phyloP scores from a whole-genome alignment of 495 filamentous ascomycete genomes.

The Halenospora varia region DNA sequence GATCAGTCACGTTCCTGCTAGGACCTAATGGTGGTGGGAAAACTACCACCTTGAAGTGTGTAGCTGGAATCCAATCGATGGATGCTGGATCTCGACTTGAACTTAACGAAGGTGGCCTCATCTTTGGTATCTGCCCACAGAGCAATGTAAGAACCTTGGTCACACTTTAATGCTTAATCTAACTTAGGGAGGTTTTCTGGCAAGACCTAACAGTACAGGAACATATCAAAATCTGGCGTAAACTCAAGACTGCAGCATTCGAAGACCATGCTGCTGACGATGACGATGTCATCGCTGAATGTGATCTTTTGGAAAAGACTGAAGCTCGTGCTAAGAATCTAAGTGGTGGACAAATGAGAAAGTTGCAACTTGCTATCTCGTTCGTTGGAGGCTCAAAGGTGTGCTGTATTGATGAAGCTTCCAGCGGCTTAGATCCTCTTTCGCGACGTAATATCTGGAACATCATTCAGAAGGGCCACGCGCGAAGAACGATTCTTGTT shows the following conservation, averaged over 20 bases:
- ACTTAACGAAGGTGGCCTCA: conserved; percentile 50
- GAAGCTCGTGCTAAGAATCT: conserved; percentile 54
- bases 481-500: conserved; percentile 24
- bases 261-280: conserved; percentile 57
- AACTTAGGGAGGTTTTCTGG: conserved; percentile 56
- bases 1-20: conserved; percentile 72
- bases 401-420: conserved; percentile 65
- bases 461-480: conserved; percentile 40
- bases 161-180: conserved; percentile 25
- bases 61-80: conserved; percentile 52
- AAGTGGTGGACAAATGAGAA: conserved; percentile 71
- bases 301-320: conserved; percentile 54
- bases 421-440: conserved; percentile 33
- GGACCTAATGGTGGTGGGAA: conserved; percentile 90
- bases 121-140: conserved; percentile 76
- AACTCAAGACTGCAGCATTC: conserved; percentile 45
- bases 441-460: conserved; percentile 46
- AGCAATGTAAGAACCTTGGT: conserved; percentile 43
- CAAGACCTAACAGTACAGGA: conserved; percentile 34
- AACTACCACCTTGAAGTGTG: conserved; percentile 62
- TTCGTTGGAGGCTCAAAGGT: conserved; percentile 72
- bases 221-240: conserved; percentile 62
- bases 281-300: conserved; percentile 54
- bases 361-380: conserved; percentile 65
- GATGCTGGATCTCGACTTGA: conserved; percentile 64